A percentile compares a stretch with the other conserved stretches of the same genome.
Evolutionary conservation across 164 flowering plant genomes (phyloP).

Genomic region (Hamamelis virginiana): DNA sequence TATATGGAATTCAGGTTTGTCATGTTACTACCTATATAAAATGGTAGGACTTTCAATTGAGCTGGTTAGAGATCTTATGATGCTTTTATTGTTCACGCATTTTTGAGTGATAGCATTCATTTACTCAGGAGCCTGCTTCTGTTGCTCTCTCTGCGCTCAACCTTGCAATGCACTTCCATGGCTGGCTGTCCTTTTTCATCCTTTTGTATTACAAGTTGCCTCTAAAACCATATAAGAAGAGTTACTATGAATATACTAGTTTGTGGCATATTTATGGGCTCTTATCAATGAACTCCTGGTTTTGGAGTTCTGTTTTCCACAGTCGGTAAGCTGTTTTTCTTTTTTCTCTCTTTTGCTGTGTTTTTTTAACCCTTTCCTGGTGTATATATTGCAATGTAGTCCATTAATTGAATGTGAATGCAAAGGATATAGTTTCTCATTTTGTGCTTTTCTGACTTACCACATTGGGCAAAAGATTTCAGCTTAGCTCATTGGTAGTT

Average conservation of each 20-base stretch:
- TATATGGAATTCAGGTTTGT: constrained; percentile 79
- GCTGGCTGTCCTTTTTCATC: constrained; percentile 85
- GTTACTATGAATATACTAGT: constrained; percentile 66
- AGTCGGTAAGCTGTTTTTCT: constrained; percentile 53
- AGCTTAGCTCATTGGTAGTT: background rate
- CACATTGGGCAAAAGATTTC: background rate
- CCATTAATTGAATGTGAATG: background rate
- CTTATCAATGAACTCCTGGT: constrained; percentile 83
- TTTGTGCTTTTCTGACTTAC: background rate
- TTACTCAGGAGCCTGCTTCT: constrained; percentile 29
- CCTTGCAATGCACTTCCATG: constrained; percentile 86
- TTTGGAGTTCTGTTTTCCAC: constrained; percentile 92
- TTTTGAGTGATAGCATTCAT: constrained; percentile 1
- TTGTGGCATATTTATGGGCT: constrained; percentile 83
- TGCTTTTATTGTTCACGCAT: background rate
- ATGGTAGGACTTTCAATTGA: background rate
- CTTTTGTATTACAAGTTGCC: constrained; percentile 81
- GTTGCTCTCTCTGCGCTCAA: constrained; percentile 80
- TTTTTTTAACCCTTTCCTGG: background rate
- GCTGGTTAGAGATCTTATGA: background rate
- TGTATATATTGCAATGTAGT: background rate
- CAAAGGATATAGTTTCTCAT: background rate
- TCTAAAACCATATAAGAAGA: constrained; percentile 47
- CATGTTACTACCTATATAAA: background rate
- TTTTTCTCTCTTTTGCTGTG: background rate